Evolutionary conservation across 2,329 filamentous ascomycete species (phyloP).

Genomic region (Cryphonectria parasitica): DNA sequence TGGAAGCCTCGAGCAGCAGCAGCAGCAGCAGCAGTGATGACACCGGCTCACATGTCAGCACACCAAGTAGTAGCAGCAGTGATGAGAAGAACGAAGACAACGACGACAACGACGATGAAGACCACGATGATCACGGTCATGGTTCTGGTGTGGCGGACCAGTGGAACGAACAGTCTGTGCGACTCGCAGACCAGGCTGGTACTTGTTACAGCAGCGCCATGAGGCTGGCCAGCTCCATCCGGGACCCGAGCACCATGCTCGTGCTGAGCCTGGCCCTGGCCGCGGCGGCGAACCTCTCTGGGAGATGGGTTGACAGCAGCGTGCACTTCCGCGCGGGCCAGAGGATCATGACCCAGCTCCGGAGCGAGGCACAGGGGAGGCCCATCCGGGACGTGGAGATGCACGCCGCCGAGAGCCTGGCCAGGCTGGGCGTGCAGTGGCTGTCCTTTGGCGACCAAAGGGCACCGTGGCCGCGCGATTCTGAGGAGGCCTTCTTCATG

Average conservation of each 20-base stretch:
- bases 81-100: background rate
- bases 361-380: background rate
- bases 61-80: background rate
- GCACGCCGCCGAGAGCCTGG: conserved; percentile 33
- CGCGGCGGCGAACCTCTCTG: conserved; percentile 39
- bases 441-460: conserved; percentile 40
- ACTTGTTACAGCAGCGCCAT: conserved; percentile 38
- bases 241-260: conserved; percentile 35
- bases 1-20: background rate
- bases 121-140: background rate
- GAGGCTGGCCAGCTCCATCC: conserved; percentile 35
- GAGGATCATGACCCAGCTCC: conserved; percentile 32
- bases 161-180: conserved; percentile 19
- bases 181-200: conserved; percentile 34
- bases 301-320: conserved; percentile 38
- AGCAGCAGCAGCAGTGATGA: background rate
- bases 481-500: background rate
- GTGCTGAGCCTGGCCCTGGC: conserved; percentile 40
- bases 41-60: background rate
- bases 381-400: conserved; percentile 25
- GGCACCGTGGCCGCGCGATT: conserved; percentile 36
- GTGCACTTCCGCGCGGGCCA: conserved; percentile 40
- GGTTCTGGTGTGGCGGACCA: background rate
- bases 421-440: conserved; percentile 40
- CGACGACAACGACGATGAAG: background rate